These are phyloP conservation scores for Passalora sequoiae DNA, from an alignment of 2,329 filamentous ascomycete genomes.

Conservation along the genomic window DNA sequence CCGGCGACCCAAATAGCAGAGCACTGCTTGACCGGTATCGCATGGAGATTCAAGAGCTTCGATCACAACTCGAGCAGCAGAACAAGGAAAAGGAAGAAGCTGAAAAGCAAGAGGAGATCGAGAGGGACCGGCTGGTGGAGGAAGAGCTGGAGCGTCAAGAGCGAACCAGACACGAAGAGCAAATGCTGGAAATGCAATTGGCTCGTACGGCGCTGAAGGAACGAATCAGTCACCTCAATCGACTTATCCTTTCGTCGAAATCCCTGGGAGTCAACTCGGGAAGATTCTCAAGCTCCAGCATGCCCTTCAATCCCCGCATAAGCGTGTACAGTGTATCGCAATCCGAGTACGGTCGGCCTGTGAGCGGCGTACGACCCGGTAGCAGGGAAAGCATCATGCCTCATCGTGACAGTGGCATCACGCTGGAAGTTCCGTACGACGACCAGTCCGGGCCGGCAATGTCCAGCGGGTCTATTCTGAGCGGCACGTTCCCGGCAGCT, in stretches of 20 bases:
- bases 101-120: constrained; percentile 47
- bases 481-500: constrained; percentile 28
- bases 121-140: constrained; percentile 62
- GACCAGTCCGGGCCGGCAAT: constrained; percentile 26
- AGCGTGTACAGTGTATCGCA: constrained; percentile 35
- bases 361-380: constrained; percentile 22
- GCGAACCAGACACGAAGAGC: constrained; percentile 72
- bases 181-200: constrained; percentile 97
- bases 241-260: constrained; percentile 90
- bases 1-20: constrained; percentile 74
- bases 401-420: constrained; percentile 31
- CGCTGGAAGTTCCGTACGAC: constrained; percentile 31
- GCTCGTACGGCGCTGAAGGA: constrained; percentile 94
- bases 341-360: constrained; percentile 30
- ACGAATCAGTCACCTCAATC: constrained; percentile 93
- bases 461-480: constrained; percentile 30
- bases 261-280: constrained; percentile 89
- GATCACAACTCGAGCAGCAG: constrained; percentile 75
- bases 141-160: constrained; percentile 72
- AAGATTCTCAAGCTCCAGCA: constrained; percentile 48
- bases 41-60: constrained; percentile 82
- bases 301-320: constrained; percentile 37
- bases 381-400: constrained; percentile 25
- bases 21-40: constrained; percentile 89
- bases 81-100: constrained; percentile 57